phyloP scores from a whole-genome alignment of 805 yeast genomes.

The Tetrapisispora arboricola region DNA sequence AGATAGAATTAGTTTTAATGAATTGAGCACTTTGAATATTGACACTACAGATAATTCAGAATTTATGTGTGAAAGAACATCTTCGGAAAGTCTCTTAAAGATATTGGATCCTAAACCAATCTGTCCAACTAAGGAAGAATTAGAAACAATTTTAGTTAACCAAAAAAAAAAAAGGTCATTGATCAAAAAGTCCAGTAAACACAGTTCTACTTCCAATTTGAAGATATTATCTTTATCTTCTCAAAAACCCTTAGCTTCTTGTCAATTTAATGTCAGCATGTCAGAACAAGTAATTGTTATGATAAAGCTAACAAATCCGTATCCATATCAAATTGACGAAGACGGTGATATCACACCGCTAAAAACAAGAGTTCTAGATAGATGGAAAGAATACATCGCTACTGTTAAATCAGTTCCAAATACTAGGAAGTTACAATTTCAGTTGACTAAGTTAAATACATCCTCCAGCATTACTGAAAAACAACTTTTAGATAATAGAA shows the following conservation, averaged over 20 bases:
- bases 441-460: neutral
- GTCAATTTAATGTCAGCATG: neutral
- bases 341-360: slow-evolving; percentile 42
- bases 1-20: too few species aligned
- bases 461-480: neutral
- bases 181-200: neutral
- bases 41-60: too few species aligned
- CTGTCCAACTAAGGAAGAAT: neutral
- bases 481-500: neutral
- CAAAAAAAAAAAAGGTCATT: neutral
- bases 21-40: too few species aligned
- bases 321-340: slow-evolving; percentile 1
- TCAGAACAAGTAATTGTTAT: slow-evolving; percentile 58
- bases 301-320: slow-evolving; percentile 32
- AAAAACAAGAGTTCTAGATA: slow-evolving; percentile 48
- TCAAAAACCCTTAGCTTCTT: neutral
- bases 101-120: slow-evolving; percentile 1
- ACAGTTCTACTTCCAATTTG: neutral
- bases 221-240: neutral
- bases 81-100: too few species aligned
- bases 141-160: neutral
- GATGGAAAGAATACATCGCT: slow-evolving; percentile 74
- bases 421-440: slow-evolving; percentile 33
- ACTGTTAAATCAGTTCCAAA: slow-evolving; percentile 58
- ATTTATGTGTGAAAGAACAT: too few species aligned